These are phyloP conservation scores for Myrica gale DNA, from an alignment of 306 rosid species.

Conservation along the genomic window DNA sequence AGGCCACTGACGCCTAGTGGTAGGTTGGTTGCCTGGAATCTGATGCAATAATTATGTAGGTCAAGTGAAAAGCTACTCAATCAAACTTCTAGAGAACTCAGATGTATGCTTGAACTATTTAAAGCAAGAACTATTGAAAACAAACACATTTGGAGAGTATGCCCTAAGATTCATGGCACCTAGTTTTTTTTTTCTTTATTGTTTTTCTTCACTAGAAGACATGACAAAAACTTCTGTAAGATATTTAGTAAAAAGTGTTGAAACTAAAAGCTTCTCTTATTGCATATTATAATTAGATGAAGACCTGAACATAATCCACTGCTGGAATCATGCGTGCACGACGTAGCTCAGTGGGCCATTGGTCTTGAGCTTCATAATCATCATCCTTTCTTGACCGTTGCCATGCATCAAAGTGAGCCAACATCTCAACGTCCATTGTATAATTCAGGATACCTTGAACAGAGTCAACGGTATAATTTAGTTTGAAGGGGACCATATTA, in stretches of 20 bases:
- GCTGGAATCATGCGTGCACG: constrained; percentile 61
- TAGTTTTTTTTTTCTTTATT: background rate
- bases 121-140: background rate
- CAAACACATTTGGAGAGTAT: background rate
- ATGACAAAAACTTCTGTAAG: background rate
- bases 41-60: background rate
- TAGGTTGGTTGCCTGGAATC: background rate
- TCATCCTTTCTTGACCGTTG: constrained; percentile 59
- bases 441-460: constrained; percentile 76
- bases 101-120: constrained; percentile 3
- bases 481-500: constrained; percentile 64
- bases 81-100: background rate
- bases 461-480: constrained; percentile 56
- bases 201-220: background rate
- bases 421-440: constrained; percentile 82
- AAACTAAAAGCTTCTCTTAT: background rate
- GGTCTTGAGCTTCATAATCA: constrained; percentile 75
- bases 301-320: constrained; percentile 72
- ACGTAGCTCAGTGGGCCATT: constrained; percentile 65
- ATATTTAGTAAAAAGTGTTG: background rate
- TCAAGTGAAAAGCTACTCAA: background rate
- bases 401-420: constrained; percentile 82
- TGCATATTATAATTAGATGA: constrained; percentile 4
- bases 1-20: background rate
- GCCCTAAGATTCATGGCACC: background rate